phyloP scores from a whole-genome alignment of 257 asterid genomes.

The Eucommia ulmoides region DNA sequence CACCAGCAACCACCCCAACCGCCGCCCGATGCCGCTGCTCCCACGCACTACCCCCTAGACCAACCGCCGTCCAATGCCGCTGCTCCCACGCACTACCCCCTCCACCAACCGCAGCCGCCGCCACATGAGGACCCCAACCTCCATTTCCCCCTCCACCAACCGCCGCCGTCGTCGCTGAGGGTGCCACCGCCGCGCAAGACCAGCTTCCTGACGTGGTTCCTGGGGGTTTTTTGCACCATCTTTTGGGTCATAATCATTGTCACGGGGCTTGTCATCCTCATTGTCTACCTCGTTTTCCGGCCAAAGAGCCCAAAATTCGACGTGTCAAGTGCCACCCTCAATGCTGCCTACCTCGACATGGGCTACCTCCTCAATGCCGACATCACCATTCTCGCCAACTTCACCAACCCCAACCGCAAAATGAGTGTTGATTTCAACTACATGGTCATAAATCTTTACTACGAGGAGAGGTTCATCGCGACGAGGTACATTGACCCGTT shows the following conservation, averaged over 20 bases:
- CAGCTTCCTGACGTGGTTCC: conserved; percentile 60
- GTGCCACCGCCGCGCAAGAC: conserved; percentile 20
- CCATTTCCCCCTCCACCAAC: background rate
- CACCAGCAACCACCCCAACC: conserved; percentile 1
- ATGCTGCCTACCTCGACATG: conserved; percentile 94
- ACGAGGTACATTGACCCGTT: conserved; percentile 54
- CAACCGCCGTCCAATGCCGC: background rate
- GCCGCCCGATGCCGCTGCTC: background rate
- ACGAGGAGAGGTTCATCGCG: conserved; percentile 31
- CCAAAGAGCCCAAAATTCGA: conserved; percentile 75
- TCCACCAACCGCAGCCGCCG: conserved; percentile 5
- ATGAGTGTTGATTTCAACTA: conserved; percentile 59
- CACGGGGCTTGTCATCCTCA: conserved; percentile 57
- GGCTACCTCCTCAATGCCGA: conserved; percentile 77
- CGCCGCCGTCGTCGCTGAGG: conserved; percentile 4
- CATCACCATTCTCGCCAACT: conserved; percentile 62
- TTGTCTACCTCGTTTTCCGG: conserved; percentile 58
- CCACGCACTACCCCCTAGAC: background rate
- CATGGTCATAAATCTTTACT: conserved; percentile 51
- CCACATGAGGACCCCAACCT: background rate
- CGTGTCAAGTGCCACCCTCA: conserved; percentile 50
- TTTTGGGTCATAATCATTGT: conserved; percentile 76
- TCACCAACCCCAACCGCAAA: conserved; percentile 80
- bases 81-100: background rate
- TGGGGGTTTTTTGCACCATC: conserved; percentile 62